These are phyloP conservation scores for Plasmodium knowlesi DNA, from an alignment of 169 alveolate genomes.

Conservation along the genomic window DNA sequence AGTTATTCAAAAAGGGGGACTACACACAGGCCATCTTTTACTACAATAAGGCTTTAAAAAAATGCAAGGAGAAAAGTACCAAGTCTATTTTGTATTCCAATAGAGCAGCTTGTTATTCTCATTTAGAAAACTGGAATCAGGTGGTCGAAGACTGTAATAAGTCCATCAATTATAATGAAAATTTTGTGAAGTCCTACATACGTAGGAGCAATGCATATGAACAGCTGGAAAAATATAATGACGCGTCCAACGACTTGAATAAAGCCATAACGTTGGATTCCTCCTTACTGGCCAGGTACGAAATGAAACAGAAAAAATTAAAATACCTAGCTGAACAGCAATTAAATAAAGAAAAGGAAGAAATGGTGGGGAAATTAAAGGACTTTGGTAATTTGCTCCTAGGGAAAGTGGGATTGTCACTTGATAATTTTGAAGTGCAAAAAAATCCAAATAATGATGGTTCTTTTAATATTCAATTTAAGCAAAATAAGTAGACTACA, in stretches of 20 bases:
- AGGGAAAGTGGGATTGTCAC: conserved; percentile 95
- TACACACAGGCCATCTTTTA: conserved; percentile 76
- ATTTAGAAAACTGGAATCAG: conserved; percentile 80
- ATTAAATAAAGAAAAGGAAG: conserved; percentile 92
- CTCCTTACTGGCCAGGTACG: conserved; percentile 75
- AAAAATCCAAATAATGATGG: conserved; percentile 93
- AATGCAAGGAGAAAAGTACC: conserved; percentile 79
- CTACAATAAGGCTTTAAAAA: conserved; percentile 78
- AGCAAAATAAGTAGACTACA: conserved; percentile 79
- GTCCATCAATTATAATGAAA: conserved; percentile 17
- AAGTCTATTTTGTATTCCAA: conserved; percentile 82
- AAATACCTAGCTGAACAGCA: conserved; percentile 85
- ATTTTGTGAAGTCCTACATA: conserved; percentile 78
- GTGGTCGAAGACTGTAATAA: conserved; percentile 81
- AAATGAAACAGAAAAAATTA: conserved; percentile 70
- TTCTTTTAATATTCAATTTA: conserved; percentile 93
- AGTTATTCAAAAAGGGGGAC: conserved; percentile 52
- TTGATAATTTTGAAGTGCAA: conserved; percentile 94
- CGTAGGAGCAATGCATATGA: conserved; percentile 90
- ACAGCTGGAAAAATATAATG: conserved; percentile 88
- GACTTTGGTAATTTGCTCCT: conserved; percentile 93
- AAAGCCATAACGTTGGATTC: conserved; percentile 89
- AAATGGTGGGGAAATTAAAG: conserved; percentile 94
- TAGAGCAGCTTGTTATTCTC: conserved; percentile 90
- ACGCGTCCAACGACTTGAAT: conserved; percentile 89